These are phyloP conservation scores for Exophiala sp. DNA, from an alignment of 2,329 filamentous ascomycete genomes.

Conservation along the genomic window DNA sequence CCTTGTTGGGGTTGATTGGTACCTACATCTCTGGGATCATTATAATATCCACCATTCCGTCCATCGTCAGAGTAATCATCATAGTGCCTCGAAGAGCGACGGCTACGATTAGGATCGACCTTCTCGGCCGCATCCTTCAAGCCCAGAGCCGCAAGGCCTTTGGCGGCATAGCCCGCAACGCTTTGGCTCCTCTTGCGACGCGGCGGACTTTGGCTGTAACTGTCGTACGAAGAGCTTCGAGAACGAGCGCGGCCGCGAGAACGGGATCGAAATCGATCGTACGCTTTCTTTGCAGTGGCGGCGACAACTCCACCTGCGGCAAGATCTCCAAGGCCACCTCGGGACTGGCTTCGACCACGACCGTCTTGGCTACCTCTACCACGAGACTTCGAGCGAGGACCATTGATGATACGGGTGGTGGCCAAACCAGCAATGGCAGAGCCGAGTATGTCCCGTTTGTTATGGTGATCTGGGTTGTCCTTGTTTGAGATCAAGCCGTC, in stretches of 20 bases:
- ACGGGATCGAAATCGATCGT: constrained; percentile 42
- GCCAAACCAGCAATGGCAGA: constrained; percentile 85
- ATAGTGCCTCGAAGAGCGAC: constrained; percentile 28
- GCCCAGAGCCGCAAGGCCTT: constrained; percentile 45
- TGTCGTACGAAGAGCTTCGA: constrained; percentile 52
- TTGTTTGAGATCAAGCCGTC: constrained; percentile 64
- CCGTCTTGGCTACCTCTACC: constrained; percentile 28
- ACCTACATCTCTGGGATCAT: constrained; percentile 45
- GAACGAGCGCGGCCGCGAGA: constrained; percentile 38
- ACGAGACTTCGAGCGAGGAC: constrained; percentile 66
- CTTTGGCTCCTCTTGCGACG: constrained; percentile 46
- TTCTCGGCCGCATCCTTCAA: constrained; percentile 34
- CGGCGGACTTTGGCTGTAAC: constrained; percentile 52
- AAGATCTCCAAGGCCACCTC: constrained; percentile 41
- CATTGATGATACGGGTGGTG: constrained; percentile 81
- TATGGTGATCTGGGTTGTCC: constrained; percentile 65
- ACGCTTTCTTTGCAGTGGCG: constrained; percentile 47
- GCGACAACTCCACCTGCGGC: constrained; percentile 45
- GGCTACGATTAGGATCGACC: constrained; percentile 31
- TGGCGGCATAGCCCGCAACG: constrained; percentile 43
- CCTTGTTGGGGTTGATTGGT: constrained; percentile 32
- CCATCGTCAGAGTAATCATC: constrained; percentile 44
- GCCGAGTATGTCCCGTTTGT: constrained; percentile 76
- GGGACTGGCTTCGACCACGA: constrained; percentile 41
- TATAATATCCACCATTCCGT: constrained; percentile 32